Evolutionary conservation across 495 filamentous ascomycete species (phyloP).

Genomic region (Evernia prunastri): DNA sequence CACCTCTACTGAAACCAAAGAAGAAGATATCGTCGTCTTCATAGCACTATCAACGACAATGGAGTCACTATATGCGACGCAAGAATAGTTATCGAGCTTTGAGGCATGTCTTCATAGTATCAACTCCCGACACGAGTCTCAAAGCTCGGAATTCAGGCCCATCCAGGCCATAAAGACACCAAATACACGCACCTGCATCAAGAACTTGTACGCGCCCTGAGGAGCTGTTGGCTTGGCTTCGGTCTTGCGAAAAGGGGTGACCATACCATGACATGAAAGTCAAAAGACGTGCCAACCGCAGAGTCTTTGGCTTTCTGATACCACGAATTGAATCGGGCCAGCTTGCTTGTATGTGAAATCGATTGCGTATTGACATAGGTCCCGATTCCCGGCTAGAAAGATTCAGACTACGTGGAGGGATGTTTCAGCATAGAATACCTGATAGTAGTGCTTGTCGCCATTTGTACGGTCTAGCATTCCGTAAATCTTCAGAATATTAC

Average conservation of each 20-base stretch:
- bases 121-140: background rate
- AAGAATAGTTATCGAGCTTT: background rate
- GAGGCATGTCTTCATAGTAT: background rate
- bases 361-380: constrained; percentile 66
- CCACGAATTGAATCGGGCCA: constrained; percentile 63
- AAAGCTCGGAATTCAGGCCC: background rate
- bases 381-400: constrained; percentile 64
- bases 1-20: constrained; percentile 79
- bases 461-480: constrained; percentile 52
- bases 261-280: constrained; percentile 49
- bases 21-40: constrained; percentile 72
- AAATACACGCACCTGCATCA: constrained; percentile 52
- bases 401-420: constrained; percentile 36
- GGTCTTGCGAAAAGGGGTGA: too few relatives aligned
- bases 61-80: background rate
- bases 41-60: constrained; percentile 47
- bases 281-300: constrained; percentile 76
- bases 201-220: constrained; percentile 77
- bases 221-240: constrained; percentile 26
- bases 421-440: constrained; percentile 27
- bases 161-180: background rate
- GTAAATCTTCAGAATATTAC: constrained; percentile 87
- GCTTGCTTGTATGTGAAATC: constrained; percentile 56
- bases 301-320: constrained; percentile 80
- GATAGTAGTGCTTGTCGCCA: constrained; percentile 56